A percentile compares a stretch with the other conserved stretches of the same genome.
phyloP scores from a whole-genome alignment of 306 rosid species.

The Oemleria cerasiformis region DNA sequence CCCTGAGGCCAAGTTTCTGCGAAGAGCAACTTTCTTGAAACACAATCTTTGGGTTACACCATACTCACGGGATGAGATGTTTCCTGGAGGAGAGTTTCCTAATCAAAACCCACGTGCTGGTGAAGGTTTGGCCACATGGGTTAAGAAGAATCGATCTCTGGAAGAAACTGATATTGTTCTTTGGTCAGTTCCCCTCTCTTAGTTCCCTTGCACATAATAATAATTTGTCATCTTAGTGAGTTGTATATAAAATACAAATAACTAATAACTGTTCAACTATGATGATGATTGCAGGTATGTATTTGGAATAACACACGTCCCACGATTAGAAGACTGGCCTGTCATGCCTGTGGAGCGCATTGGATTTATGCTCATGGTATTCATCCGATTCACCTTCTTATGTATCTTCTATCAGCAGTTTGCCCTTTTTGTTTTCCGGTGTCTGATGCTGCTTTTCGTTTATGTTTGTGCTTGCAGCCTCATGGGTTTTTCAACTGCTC shows the following conservation, averaged over 20 bases:
- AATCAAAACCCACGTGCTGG: conserved; percentile 79
- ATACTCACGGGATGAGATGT: conserved; percentile 56
- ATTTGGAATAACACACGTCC: conserved; percentile 75
- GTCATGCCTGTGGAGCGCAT: conserved; percentile 90
- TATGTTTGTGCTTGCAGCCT: conserved; percentile 55
- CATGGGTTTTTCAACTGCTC: conserved; percentile 90
- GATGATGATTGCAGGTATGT: conserved; percentile 57
- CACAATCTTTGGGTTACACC: conserved; percentile 88
- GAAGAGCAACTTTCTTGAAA: conserved; percentile 83
- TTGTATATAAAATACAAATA: not conserved
- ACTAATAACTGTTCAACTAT: conserved; percentile 3
- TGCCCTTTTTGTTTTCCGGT: not conserved
- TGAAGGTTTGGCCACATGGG: conserved; percentile 84
- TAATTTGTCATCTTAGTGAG: not conserved
- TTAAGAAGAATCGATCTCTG: conserved; percentile 58
- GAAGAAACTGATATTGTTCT: conserved; percentile 76
- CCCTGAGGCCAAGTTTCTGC: conserved; percentile 71
- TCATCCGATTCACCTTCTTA: not conserved
- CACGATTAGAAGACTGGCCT: conserved; percentile 91
- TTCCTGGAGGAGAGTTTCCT: conserved; percentile 90
- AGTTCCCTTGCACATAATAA: not conserved
- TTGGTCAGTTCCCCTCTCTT: conserved; percentile 40
- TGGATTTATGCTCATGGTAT: conserved; percentile 75
- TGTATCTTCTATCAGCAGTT: conserved; percentile 7
- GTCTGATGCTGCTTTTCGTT: conserved; percentile 3